These are phyloP conservation scores for Coniella vitis DNA, from an alignment of 2,329 filamentous ascomycete species.

Conservation along the genomic window DNA sequence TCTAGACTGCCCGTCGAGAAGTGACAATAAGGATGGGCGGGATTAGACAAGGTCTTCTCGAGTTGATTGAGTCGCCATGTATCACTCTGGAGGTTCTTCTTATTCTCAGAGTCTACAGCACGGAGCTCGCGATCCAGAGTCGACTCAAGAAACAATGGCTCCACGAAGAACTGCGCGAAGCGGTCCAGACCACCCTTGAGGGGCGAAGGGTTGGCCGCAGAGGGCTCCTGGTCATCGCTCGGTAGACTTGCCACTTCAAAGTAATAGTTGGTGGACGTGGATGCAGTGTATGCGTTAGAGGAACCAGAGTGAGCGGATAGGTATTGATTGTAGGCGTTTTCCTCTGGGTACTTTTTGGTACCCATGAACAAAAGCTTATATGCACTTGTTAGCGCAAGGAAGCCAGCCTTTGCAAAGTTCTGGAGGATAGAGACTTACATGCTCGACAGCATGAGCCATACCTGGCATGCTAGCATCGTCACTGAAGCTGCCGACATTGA, in stretches of 20 bases:
- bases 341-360: conserved; percentile 91
- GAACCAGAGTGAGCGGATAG: conserved; percentile 82
- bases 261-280: conserved; percentile 94
- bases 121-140: conserved; percentile 81
- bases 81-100: conserved; percentile 93
- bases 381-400: background rate
- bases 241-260: conserved; percentile 88
- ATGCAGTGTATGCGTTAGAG: conserved; percentile 91
- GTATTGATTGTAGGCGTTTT: conserved; percentile 94
- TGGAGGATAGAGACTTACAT: conserved; percentile 43
- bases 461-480: conserved; percentile 87
- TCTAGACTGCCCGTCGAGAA: conserved; percentile 88
- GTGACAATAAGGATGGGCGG: conserved; percentile 80
- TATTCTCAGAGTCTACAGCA: conserved; percentile 92
- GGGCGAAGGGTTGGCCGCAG: conserved; percentile 49
- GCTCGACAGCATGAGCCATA: conserved; percentile 93
- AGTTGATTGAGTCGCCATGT: conserved; percentile 82
- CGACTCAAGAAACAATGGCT: conserved; percentile 76
- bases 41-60: conserved; percentile 81
- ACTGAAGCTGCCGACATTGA: conserved; percentile 93
- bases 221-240: conserved; percentile 50
- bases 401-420: too few species aligned
- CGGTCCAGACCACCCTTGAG: conserved; percentile 79
- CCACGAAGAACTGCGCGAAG: conserved; percentile 90
- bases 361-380: conserved; percentile 85